A percentile compares a stretch with the other conserved stretches of the same genome.
These are phyloP conservation scores for Nemania serpens DNA, from an alignment of 2,329 filamentous ascomycete genomes.

Conservation along the genomic window DNA sequence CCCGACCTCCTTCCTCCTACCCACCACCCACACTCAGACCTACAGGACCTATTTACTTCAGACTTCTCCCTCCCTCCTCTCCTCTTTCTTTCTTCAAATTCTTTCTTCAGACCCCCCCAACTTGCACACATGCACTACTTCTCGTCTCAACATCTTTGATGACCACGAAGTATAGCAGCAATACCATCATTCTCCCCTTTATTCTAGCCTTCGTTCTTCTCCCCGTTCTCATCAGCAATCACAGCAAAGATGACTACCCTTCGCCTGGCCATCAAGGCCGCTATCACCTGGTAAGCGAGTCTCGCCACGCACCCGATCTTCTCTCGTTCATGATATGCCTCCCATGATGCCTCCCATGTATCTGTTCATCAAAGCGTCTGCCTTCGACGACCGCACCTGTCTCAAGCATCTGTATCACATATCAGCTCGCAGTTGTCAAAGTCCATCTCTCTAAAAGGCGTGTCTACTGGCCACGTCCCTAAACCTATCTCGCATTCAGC, in stretches of 20 bases:
- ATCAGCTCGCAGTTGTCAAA: too few species aligned
- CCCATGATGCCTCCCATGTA: too few species aligned
- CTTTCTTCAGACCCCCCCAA: neutral
- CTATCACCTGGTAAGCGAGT: slow-evolving; percentile 17
- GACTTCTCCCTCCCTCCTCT: neutral
- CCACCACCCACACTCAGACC: neutral
- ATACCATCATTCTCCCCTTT: neutral
- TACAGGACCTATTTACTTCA: neutral
- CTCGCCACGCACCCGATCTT: neutral
- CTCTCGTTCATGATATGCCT: neutral
- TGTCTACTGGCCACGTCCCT: neutral
- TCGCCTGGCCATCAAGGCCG: neutral
- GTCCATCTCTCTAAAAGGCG: too few species aligned
- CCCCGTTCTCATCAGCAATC: neutral
- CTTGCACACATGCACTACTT: neutral
- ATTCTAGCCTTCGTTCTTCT: neutral
- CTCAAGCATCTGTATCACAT: too few species aligned
- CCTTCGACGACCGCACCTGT: too few species aligned
- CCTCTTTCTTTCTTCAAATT: neutral
- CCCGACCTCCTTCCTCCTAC: neutral
- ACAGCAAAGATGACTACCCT: neutral
- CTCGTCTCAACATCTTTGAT: neutral
- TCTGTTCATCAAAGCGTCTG: too few species aligned
- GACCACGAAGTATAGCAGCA: neutral
- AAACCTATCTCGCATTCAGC: too few species aligned